Percentiles rank a stretch among this genome's conserved stretches.
Conservation (phyloP, 2,329 filamentous ascomycete genomes). For the Cytospora piceae region DNA sequence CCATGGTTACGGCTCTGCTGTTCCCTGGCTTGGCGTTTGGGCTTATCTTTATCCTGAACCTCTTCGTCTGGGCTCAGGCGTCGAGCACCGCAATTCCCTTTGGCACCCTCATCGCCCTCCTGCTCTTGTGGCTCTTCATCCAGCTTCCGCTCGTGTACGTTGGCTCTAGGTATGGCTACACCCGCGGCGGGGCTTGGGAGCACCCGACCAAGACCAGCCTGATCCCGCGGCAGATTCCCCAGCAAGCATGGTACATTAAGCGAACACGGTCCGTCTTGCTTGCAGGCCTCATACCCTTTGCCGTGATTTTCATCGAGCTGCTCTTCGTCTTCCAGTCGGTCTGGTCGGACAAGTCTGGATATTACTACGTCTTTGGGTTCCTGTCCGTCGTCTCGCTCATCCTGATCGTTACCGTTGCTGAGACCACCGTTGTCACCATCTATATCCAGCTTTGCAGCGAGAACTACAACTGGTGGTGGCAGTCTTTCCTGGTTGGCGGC, state of each 20-base stretch:
- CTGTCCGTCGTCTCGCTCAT: constrained; percentile 74
- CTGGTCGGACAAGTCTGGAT: constrained; percentile 89
- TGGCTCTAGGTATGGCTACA: constrained; percentile 78
- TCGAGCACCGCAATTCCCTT: constrained; percentile 88
- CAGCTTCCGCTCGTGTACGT: constrained; percentile 83
- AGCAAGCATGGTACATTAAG: constrained; percentile 75
- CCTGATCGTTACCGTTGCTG: constrained; percentile 75
- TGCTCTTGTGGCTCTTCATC: constrained; percentile 81
- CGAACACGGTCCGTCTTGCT: constrained; percentile 67
- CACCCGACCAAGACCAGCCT: constrained; percentile 79
- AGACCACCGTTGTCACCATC: constrained; percentile 81
- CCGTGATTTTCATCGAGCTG: constrained; percentile 85
- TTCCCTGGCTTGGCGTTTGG: constrained; percentile 80
- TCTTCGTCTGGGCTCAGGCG: constrained; percentile 89
- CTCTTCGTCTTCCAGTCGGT: constrained; percentile 85
- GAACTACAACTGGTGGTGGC: constrained; percentile 94
- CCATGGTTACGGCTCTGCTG: constrained; percentile 73
- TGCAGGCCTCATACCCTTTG: constrained; percentile 80
- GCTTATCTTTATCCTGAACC: constrained; percentile 77
- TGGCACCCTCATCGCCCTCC: constrained; percentile 72
- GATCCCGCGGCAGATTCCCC: constrained; percentile 74
- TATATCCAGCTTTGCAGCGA: constrained; percentile 83
- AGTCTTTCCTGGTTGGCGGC: constrained; percentile 79
- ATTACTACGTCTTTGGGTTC: constrained; percentile 92
- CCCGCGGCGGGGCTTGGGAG: constrained; percentile 69